These are phyloP conservation scores for Colletotrichum ledebouriae DNA, from an alignment of 2,329 filamentous ascomycete genomes.

Conservation along the genomic window DNA sequence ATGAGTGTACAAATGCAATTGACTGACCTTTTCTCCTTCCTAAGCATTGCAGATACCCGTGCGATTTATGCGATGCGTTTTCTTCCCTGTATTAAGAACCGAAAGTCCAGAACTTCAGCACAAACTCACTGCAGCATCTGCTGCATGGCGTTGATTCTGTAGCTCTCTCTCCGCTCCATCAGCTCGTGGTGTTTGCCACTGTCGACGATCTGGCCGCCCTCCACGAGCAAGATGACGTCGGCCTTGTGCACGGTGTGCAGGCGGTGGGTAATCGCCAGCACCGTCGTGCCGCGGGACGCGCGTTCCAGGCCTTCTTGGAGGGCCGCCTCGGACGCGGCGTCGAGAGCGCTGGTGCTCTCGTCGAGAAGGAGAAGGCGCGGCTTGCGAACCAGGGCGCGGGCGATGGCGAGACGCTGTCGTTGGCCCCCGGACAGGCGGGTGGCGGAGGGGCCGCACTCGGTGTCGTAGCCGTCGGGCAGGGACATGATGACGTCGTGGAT, in stretches of 20 bases:
- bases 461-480: slow-evolving; percentile 76
- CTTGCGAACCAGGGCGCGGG: slow-evolving; percentile 78
- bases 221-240: slow-evolving; percentile 69
- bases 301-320: slow-evolving; percentile 76
- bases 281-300: slow-evolving; percentile 66
- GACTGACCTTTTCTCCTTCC: neutral
- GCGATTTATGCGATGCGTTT: slow-evolving; percentile 13
- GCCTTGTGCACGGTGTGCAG: slow-evolving; percentile 69
- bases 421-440: slow-evolving; percentile 84
- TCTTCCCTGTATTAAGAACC: neutral
- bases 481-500: slow-evolving; percentile 77
- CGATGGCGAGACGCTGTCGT: slow-evolving; percentile 82
- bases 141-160: slow-evolving; percentile 51
- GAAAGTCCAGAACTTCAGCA: neutral
- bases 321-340: slow-evolving; percentile 75
- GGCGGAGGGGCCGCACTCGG: slow-evolving; percentile 78
- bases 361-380: slow-evolving; percentile 83
- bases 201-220: slow-evolving; percentile 59
- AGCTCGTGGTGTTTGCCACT: slow-evolving; percentile 49
- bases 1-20: slow-evolving; percentile 15
- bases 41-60: slow-evolving; percentile 7
- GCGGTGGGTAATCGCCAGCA: slow-evolving; percentile 70
- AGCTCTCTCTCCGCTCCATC: slow-evolving; percentile 48
- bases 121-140: slow-evolving; percentile 46
- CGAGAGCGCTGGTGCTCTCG: slow-evolving; percentile 84